These are phyloP conservation scores for Teratosphaeriaceae sp. DNA, from an alignment of 2,329 filamentous ascomycete genomes.

Conservation along the genomic window DNA sequence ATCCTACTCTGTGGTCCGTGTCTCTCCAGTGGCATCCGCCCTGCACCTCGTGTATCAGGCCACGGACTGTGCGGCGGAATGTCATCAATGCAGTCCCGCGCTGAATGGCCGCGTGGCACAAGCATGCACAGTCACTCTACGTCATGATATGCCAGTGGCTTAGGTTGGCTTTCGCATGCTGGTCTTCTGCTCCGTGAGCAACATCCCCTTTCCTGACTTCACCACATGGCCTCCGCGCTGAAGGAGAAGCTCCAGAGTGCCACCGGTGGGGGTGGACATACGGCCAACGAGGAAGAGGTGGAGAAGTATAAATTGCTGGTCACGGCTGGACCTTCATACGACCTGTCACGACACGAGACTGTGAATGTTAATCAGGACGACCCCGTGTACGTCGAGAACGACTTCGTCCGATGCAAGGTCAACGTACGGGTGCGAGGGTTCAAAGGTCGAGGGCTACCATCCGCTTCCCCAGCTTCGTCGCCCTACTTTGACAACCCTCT, in stretches of 20 bases:
- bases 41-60: no score
- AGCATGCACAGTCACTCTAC: no score
- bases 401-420: constrained; percentile 60
- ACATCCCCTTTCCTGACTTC: no score
- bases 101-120: no score
- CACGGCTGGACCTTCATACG: constrained; percentile 72
- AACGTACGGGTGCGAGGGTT: constrained; percentile 58
- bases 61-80: no score
- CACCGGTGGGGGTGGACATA: background rate
- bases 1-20: no score
- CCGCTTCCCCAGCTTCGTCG: constrained; percentile 53
- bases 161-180: no score
- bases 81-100: no score
- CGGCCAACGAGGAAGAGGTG: constrained; percentile 27
- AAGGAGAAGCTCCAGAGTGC: background rate
- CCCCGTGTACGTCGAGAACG: constrained; percentile 47
- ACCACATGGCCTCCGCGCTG: constrained; percentile 3
- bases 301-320: constrained; percentile 70
- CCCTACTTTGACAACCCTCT: constrained; percentile 70
- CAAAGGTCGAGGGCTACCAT: constrained; percentile 53
- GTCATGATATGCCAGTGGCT: no score
- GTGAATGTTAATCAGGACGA: constrained; percentile 67
- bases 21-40: no score
- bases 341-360: constrained; percentile 58
- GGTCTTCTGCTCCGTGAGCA: no score